phyloP scores from a whole-genome alignment of 768 basidiomycete genomes.

The Tulasnella sp. region DNA sequence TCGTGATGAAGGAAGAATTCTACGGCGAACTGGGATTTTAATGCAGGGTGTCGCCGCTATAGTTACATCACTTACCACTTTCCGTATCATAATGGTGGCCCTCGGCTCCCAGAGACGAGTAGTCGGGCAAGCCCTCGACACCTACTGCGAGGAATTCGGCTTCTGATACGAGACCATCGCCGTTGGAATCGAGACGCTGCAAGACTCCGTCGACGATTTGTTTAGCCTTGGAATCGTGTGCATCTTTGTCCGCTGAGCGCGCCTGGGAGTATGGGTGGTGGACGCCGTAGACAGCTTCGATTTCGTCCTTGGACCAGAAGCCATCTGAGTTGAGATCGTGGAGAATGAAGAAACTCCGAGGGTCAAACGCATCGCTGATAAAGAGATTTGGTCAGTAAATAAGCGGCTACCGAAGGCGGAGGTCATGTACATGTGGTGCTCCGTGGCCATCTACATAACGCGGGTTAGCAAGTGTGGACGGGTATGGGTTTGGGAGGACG shows the following conservation, averaged over 20 bases:
- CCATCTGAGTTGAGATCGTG: conserved; percentile 94
- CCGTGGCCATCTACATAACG: conserved; percentile 67
- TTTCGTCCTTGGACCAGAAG: conserved; percentile 76
- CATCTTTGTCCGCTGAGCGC: conserved; percentile 75
- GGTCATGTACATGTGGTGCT: conserved; percentile 71
- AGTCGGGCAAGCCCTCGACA: conserved; percentile 72
- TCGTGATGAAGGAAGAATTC: conserved; percentile 98
- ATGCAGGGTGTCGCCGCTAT: conserved; percentile 16
- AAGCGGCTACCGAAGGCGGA: background rate
- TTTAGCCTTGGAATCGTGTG: conserved; percentile 78
- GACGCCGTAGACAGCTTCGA: conserved; percentile 94
- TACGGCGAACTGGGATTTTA: conserved; percentile 32
- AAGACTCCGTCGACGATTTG: conserved; percentile 70
- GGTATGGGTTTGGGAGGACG: conserved; percentile 29
- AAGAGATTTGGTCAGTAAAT: background rate
- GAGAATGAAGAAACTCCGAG: conserved; percentile 86
- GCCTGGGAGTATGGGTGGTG: conserved; percentile 87
- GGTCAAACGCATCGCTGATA: conserved; percentile 72
- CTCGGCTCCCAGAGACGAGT: conserved; percentile 77
- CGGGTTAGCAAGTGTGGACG: conserved; percentile 18
- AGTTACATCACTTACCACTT: conserved; percentile 56
- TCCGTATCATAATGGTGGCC: conserved; percentile 92
- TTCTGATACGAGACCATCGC: conserved; percentile 63
- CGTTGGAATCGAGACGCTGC: conserved; percentile 62
- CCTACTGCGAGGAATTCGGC: conserved; percentile 72